A percentile compares a stretch with the other conserved stretches of the same genome.
phyloP scores from a whole-genome alignment of 768 basidiomycete species.

The Cyathus striatus region DNA sequence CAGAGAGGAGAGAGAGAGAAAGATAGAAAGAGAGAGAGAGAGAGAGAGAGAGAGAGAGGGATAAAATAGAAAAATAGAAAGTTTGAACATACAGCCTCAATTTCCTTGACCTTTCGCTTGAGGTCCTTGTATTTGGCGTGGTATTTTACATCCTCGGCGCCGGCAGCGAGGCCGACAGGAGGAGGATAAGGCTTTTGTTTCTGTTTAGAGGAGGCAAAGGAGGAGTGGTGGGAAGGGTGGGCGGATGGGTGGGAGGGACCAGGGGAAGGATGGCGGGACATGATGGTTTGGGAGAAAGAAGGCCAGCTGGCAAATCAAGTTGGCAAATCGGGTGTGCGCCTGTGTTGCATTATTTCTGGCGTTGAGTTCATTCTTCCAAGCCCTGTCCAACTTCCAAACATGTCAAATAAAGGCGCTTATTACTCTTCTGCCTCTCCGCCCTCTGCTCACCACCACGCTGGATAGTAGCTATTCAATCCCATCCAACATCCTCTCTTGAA shows the following conservation, averaged over 20 bases:
- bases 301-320: slow-evolving; percentile 30
- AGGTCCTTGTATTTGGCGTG: slow-evolving; percentile 85
- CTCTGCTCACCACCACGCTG: too few species aligned
- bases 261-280: slow-evolving; percentile 63
- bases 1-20: slow-evolving; percentile 8
- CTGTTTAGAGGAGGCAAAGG: slow-evolving; percentile 29
- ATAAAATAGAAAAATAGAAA: slow-evolving; percentile 4
- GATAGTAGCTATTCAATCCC: too few species aligned
- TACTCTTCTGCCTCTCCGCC: too few species aligned
- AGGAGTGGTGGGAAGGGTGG: slow-evolving; percentile 17
- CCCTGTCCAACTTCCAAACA: too few species aligned
- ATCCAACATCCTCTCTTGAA: too few species aligned
- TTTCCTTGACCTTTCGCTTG: slow-evolving; percentile 84
- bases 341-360: slow-evolving; percentile 23
- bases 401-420: too few species aligned
- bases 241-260: slow-evolving; percentile 37
- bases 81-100: slow-evolving; percentile 62
- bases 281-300: slow-evolving; percentile 44
- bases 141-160: slow-evolving; percentile 83
- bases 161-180: slow-evolving; percentile 63
- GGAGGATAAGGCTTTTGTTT: slow-evolving; percentile 47
- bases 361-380: slow-evolving; percentile 24
- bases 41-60: slow-evolving; percentile 12
- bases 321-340: slow-evolving; percentile 14
- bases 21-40: slow-evolving; percentile 16